Evolutionary conservation across 495 filamentous ascomycete genomes (phyloP), one percentile per base, ranked within the genome.

Genomic region (Mytilinidion resinicola): DNA sequence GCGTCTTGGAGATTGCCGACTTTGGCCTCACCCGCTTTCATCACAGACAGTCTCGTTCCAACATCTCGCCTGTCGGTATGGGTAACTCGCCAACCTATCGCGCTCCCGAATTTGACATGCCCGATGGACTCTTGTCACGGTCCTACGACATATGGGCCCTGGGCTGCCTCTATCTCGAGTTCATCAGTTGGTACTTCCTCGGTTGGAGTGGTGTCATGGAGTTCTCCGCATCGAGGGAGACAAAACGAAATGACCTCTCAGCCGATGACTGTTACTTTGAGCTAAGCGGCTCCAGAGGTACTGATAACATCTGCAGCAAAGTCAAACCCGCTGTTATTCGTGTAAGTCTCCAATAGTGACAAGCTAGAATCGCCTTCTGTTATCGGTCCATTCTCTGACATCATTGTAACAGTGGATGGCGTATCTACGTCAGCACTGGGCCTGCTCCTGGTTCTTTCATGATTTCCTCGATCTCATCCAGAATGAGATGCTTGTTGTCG

Each of bases 61-160:
- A 49, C 11, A 52, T 48, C 3, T 9, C 35, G n/a, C 52, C 25
- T 15, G 19, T 14, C 9, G 25, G 11, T 19, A 33, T 56, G n/a
- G 25, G 17, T 12, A 30, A 36, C 20, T 44, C 59, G 2, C 34
- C 36, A 17, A 62, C 59, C 4, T 62, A 62, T 25, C 43, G 51
- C 30, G 33, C 59, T 41, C 59, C 59, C n/a, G 62, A 65, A 33
- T 47, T 61, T 38, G 20, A 52, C 10, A 41, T 11, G 15, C 33
- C 50, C 1, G n/a, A n/a, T n/a, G n/a, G n/a, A n/a, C n/a, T n/a
- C n/a, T 15, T 65, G 10, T 56, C 53, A 19, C 57, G 51, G 9
- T 12, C 53, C 1, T 65, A 65, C 39, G 62, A 65, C 36, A 44
- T 65, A 14, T 65, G 62, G 62, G 48, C 34, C 33, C 62, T 65